Evolutionary conservation across 2,329 filamentous ascomycete species (phyloP).

Genomic region (Blastomyces percursus): DNA sequence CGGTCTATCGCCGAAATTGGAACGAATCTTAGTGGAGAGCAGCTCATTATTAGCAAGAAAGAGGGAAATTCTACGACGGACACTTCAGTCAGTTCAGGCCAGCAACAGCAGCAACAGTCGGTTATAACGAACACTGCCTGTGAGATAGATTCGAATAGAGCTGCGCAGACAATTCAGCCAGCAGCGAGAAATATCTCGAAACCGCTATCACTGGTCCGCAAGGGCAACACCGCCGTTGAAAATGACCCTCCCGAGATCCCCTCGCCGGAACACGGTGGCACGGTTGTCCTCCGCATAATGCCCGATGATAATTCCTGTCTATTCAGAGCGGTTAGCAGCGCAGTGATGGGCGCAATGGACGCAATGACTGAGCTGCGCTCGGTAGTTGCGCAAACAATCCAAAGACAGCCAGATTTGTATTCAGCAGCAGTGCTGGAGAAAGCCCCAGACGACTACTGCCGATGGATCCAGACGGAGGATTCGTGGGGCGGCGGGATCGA

Average conservation of each 20-base stretch:
- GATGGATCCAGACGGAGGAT: slow-evolving; percentile 66
- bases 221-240: slow-evolving; percentile 24
- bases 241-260: slow-evolving; percentile 53
- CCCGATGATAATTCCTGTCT: slow-evolving; percentile 93
- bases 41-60: slow-evolving; percentile 51
- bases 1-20: slow-evolving; percentile 46
- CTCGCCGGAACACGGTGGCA: slow-evolving; percentile 46
- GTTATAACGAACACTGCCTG: neutral
- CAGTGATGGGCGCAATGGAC: slow-evolving; percentile 57
- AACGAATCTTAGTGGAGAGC: slow-evolving; percentile 55
- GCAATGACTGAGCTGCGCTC: slow-evolving; percentile 62
- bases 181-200: slow-evolving; percentile 8
- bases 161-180: neutral
- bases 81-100: slow-evolving; percentile 9
- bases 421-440: slow-evolving; percentile 65
- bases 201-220: slow-evolving; percentile 26
- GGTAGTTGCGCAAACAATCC: slow-evolving; percentile 69
- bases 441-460: slow-evolving; percentile 63
- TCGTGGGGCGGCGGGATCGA: slow-evolving; percentile 91
- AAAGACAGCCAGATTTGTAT: slow-evolving; percentile 60
- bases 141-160: neutral
- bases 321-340: slow-evolving; percentile 77
- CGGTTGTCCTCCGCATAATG: slow-evolving; percentile 75
- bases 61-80: slow-evolving; percentile 19
- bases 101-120: neutral